Base-by-base conservation (phyloP, 1,284 basidiomycete species). In the Entoloma clypeatum region DNA sequence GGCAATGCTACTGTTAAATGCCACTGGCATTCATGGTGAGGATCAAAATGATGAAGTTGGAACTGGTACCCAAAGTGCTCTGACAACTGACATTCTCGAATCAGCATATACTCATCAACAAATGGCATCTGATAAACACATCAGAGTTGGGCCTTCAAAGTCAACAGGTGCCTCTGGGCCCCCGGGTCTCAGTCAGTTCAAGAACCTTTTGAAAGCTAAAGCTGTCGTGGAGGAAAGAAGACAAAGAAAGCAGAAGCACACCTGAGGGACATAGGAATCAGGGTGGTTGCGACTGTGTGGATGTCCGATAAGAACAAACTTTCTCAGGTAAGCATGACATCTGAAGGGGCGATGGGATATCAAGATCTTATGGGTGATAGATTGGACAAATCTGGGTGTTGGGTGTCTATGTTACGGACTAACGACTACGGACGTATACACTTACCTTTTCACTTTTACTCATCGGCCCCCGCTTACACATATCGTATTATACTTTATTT, bases 331-430 rank as follows among this genome's bases (percentile, higher is more conserved):
- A 35, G 33, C 5, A 2, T 3, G 21, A 28, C n/a, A n/a, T n/a
- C n/a, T n/a, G n/a, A n/a, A n/a, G n/a, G n/a, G n/a, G n/a, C n/a
- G n/a, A n/a, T n/a, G n/a, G 21, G 7, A 37, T 14, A 11, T 36
- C 8, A 25, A 26, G 22, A 5, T 16, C 19, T 19, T 2, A 8
- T 30, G 28, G n/a, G n/a, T n/a, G 23, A 21, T 6, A 39, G 38
- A 39, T 39, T 18, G 28, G 29, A 19, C 28, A 30, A 29, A 39
- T 39, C 7, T 7, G 18, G 18, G 38, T 39, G 7, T 30, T 21
- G 3, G 21, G 29, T 9, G 19, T 32, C n/a, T n/a, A n/a, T n/a
- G n/a, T n/a, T n/a, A n/a, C n/a, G n/a, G n/a, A n/a, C n/a, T n/a
- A n/a, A n/a, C n/a, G n/a, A n/a, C n/a, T n/a, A n/a, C n/a, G n/a